Evolutionary conservation across 1,284 basidiomycete species (phyloP), one percentile per base, ranked within the genome.

Genomic region (Moesziomyces parantarcticus): DNA sequence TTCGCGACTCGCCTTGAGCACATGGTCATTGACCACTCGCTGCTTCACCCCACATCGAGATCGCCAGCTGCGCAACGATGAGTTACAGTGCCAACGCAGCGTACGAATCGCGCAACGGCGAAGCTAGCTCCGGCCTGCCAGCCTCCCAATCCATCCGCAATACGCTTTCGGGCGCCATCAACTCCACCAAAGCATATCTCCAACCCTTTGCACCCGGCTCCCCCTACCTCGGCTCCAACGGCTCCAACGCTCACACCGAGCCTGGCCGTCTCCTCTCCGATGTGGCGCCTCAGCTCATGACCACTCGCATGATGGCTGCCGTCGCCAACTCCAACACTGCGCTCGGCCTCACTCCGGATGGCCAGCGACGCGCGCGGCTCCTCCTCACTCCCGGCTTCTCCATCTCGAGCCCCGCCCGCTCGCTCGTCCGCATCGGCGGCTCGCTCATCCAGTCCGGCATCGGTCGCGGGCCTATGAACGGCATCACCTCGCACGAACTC

Each of bases 231-330:
- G 51, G 55, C 26, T 43, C 57, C 46, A 59, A 57, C 40, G 66
- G 52, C 11, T 39, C 40, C 49, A 52, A 50, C 42, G 56, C 36
- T 10, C 60, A 58, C 36, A 58, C 58, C 39, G 80, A 82, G 39
- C 41, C 71, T 20, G 68, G 61, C 8, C 75, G 81, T 16, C 64
- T 83, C 25, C 77, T 83, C n/a, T 67, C 76, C 21, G 82, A 83
- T 39, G 75, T 83, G n/a, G 82, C 82, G 20, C 82, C 82, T 21
- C 80, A 83, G 41, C 74, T 83, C 48, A 77, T 83, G 77, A 77
- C 76, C 3, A 80, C 77, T 16, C 56, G 80, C 20, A 83, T 83
- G 69, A 73, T 83, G 53, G 69, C 76, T 20, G 81, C 81, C 25
- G 76, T 81, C 26, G 60, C 75, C 47, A 74, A 76, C 46, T 77